Evolutionary conservation across 83 land plant genomes (phyloP).

Genomic region (Diphasiastrum complanatum): DNA sequence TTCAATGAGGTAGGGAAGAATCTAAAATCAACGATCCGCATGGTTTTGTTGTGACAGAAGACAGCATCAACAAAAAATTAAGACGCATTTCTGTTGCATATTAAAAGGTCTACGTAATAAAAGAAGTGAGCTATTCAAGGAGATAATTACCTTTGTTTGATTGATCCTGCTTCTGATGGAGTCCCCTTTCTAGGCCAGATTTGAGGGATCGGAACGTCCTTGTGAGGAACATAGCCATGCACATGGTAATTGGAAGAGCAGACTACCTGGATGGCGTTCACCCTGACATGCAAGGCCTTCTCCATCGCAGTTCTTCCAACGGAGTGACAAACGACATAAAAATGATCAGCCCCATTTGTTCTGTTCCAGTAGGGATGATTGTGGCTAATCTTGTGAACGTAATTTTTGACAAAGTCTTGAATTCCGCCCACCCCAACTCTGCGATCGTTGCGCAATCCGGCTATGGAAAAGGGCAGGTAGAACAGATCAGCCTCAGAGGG

Average conservation of each 20-base stretch:
- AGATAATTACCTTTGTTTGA: conserved; percentile 8
- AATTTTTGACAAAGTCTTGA: conserved; percentile 38
- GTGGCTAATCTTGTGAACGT: conserved; percentile 41
- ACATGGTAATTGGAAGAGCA: conserved; percentile 67
- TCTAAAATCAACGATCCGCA: too few species aligned
- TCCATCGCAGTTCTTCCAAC: conserved; percentile 52
- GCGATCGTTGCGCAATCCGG: conserved; percentile 52
- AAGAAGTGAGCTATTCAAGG: too few species aligned
- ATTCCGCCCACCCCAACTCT: conserved; percentile 51
- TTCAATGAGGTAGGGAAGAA: too few species aligned
- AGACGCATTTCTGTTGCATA: too few species aligned
- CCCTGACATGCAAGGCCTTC: conserved; percentile 36
- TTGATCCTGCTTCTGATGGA: background rate
- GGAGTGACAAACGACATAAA: conserved; percentile 78
- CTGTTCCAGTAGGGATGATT: conserved; percentile 67
- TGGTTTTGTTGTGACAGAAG: too few species aligned
- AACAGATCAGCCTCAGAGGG: conserved; percentile 60
- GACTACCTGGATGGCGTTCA: conserved; percentile 67
- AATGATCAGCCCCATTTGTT: conserved; percentile 71
- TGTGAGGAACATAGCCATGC: conserved; percentile 51
- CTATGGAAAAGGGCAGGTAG: conserved; percentile 68
- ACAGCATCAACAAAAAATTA: too few species aligned
- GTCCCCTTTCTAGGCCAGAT: conserved; percentile 53
- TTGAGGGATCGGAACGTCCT: conserved; percentile 63
- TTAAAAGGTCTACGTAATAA: too few species aligned